These are phyloP conservation scores for Articulospora tetracladia DNA, from an alignment of 495 filamentous ascomycete genomes.

Conservation along the genomic window DNA sequence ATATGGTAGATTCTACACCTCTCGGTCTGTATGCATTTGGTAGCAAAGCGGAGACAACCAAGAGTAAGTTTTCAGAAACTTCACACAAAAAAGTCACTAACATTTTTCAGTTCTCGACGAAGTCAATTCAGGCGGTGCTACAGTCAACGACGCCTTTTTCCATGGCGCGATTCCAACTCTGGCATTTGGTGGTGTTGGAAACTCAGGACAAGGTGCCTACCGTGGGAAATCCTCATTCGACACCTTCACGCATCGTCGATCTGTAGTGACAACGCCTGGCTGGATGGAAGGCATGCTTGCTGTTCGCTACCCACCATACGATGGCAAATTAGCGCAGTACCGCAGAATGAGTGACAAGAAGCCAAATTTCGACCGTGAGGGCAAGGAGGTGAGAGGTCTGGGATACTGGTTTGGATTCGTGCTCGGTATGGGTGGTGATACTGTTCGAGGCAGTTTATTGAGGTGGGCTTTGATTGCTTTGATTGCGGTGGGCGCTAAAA, in stretches of 20 bases:
- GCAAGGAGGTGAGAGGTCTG: conserved; percentile 48
- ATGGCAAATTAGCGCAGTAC: conserved; percentile 48
- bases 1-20: conserved; percentile 73
- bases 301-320: conserved; percentile 80
- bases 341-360: conserved; percentile 49
- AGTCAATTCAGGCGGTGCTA: conserved; percentile 72
- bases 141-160: conserved; percentile 78
- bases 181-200: conserved; percentile 87
- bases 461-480: conserved; percentile 41
- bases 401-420: conserved; percentile 44
- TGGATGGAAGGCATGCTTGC: conserved; percentile 77
- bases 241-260: conserved; percentile 75
- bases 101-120: conserved; percentile 43
- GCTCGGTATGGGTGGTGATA: conserved; percentile 39
- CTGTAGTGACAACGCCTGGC: conserved; percentile 66
- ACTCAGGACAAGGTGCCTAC: conserved; percentile 79
- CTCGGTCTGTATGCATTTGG: conserved; percentile 84
- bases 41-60: conserved; percentile 55
- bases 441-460: conserved; percentile 43
- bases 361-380: conserved; percentile 83
- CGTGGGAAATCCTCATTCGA: conserved; percentile 82
- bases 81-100: conserved; percentile 10
- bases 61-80: conserved; percentile 15
- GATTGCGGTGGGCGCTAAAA: conserved; percentile 18
- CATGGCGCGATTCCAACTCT: conserved; percentile 74